These are phyloP conservation scores for Zygnema circumcarinatum DNA, from an alignment of 139 green algal species.

Conservation along the genomic window DNA sequence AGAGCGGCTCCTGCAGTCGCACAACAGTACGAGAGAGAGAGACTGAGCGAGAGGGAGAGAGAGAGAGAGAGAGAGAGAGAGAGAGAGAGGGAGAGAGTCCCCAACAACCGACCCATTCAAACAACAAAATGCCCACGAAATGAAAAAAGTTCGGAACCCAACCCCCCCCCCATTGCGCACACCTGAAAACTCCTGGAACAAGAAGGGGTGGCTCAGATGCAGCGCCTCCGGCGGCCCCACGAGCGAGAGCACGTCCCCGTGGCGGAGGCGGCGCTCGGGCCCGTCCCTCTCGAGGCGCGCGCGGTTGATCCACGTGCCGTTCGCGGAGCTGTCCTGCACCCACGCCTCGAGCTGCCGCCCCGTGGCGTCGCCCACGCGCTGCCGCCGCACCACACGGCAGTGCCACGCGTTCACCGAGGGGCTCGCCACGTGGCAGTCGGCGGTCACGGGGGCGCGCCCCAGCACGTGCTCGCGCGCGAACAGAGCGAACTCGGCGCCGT, in stretches of 20 bases:
- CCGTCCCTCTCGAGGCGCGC: constrained; percentile 26
- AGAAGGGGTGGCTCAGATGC: neutral
- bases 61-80: no score
- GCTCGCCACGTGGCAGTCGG: neutral
- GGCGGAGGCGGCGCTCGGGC: neutral
- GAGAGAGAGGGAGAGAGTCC: no score
- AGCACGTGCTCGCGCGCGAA: constrained; percentile 7
- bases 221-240: constrained; percentile 33
- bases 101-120: no score
- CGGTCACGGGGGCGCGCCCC: neutral
- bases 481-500: constrained; percentile 18
- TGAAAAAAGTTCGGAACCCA: no score
- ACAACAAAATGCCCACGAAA: no score
- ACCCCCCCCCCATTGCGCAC: no score
- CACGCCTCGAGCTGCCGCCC: neutral
- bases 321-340: constrained; percentile 25
- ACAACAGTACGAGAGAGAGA: no score
- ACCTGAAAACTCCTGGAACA: no score
- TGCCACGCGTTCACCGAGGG: neutral
- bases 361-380: neutral
- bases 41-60: no score
- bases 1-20: no score
- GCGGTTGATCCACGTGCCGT: constrained; percentile 56
- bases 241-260: constrained; percentile 51
- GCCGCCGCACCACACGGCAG: neutral